Conservation (phyloP, 768 basidiomycete species). For the Megacollybia marginata region DNA sequence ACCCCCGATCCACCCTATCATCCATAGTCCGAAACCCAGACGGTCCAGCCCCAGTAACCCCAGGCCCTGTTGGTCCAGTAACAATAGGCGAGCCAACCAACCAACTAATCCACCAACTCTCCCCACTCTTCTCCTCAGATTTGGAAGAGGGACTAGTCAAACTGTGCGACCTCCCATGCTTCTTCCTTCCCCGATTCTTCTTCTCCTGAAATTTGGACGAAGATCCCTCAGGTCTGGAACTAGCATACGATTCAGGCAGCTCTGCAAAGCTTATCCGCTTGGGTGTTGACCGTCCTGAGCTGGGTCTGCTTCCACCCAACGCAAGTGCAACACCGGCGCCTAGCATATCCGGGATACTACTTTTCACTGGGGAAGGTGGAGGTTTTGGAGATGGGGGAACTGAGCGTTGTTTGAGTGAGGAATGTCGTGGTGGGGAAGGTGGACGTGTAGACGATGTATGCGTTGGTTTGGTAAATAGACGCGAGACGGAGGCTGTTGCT, state of each 20-base stretch:
- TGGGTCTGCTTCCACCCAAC: conserved; percentile 26
- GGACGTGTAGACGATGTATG: conserved; percentile 17
- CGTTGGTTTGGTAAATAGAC: conserved; percentile 59
- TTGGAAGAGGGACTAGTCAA: too few species aligned
- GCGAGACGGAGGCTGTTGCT: conserved; percentile 72
- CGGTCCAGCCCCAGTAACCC: too few species aligned
- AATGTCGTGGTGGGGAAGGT: conserved; percentile 23
- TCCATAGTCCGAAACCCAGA: too few species aligned
- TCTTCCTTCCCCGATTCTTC: not conserved
- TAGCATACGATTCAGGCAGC: conserved; percentile 47
- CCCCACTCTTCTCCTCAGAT: too few species aligned
- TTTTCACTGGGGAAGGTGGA: not conserved
- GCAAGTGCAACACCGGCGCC: conserved; percentile 15
- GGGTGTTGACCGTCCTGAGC: conserved; percentile 49
- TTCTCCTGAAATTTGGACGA: not conserved
- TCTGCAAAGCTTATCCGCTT: conserved; percentile 77
- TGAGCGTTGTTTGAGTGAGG: conserved; percentile 56
- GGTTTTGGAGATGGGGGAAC: conserved; percentile 37
- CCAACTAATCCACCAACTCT: too few species aligned
- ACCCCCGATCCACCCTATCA: too few species aligned
- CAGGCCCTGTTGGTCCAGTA: too few species aligned
- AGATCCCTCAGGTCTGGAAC: not conserved
- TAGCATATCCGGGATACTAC: conserved; percentile 15
- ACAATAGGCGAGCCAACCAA: too few species aligned
- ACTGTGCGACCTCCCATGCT: too few species aligned